Evolutionary conservation across 176 grass and related monocot species (phyloP).

Genomic region (Pontederia crassipes): DNA sequence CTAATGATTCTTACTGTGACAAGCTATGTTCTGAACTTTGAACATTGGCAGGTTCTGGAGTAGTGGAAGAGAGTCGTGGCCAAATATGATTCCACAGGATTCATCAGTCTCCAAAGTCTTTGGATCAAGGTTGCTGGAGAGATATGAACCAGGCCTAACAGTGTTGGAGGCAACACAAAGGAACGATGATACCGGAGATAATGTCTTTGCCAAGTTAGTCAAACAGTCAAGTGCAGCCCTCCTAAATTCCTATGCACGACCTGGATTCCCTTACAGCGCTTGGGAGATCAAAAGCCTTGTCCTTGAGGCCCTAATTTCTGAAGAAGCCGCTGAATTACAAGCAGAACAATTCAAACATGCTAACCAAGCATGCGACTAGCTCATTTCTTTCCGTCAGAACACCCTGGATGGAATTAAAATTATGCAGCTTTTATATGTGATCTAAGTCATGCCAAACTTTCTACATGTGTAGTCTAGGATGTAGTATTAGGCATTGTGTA

Average conservation of each 20-base stretch:
- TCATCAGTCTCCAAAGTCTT: conserved; percentile 75
- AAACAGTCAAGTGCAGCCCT: conserved; percentile 81
- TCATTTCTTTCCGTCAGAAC: not conserved
- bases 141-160: conserved; percentile 67
- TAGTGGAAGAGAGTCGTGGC: conserved; percentile 74
- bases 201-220: conserved; percentile 54
- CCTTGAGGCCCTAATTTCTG: conserved; percentile 65
- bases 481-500: too few species aligned
- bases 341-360: conserved; percentile 73
- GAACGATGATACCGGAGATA: conserved; percentile 54
- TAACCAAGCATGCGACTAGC: conserved; percentile 40
- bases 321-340: conserved; percentile 52
- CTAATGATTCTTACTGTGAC: not conserved
- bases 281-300: conserved; percentile 92
- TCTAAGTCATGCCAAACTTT: not conserved
- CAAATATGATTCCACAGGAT: conserved; percentile 67
- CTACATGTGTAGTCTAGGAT: not conserved
- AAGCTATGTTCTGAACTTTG: not conserved
- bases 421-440: not conserved
- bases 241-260: conserved; percentile 65
- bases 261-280: conserved; percentile 55
- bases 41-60: conserved; percentile 62
- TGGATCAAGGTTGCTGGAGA: conserved; percentile 67
- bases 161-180: conserved; percentile 69
- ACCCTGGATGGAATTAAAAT: not conserved